Percentiles rank a stretch among this genome's conserved stretches.
Evolutionary conservation across 768 basidiomycete genomes (phyloP).

Genomic region (Saitozyma podzolica): DNA sequence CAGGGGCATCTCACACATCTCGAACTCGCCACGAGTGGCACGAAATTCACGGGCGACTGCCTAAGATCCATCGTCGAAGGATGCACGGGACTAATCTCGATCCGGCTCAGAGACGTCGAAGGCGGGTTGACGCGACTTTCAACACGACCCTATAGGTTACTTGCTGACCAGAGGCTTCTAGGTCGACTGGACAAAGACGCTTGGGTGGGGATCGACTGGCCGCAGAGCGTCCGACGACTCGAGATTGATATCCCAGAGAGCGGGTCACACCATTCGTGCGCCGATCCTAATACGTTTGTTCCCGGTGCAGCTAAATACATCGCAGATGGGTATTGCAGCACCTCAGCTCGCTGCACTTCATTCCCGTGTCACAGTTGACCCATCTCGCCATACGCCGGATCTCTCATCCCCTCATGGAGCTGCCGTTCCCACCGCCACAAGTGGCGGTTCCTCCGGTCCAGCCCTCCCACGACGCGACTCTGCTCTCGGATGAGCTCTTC

Average conservation of each 20-base stretch:
- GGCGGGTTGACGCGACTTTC: conserved; percentile 7
- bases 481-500: conserved; percentile 5
- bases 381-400: conserved; percentile 14
- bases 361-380: conserved; percentile 17
- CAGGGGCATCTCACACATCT: conserved; percentile 11
- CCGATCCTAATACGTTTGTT: background rate
- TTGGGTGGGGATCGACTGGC: conserved; percentile 25
- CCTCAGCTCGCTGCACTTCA: conserved; percentile 16
- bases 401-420: conserved; percentile 10
- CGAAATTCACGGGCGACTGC: conserved; percentile 16
- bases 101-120: conserved; percentile 17
- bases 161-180: conserved; percentile 2
- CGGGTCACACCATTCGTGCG: conserved; percentile 20
- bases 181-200: conserved; percentile 25
- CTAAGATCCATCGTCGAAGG: conserved; percentile 16
- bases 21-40: conserved; percentile 21
- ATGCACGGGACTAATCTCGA: conserved; percentile 9
- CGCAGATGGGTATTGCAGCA: conserved; percentile 26
- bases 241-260: conserved; percentile 17
- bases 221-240: conserved; percentile 9
- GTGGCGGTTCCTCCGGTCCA: background rate
- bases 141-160: background rate
- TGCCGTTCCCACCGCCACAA: conserved; percentile 17
- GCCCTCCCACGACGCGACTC: background rate
- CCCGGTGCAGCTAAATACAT: background rate